phyloP scores from a whole-genome alignment of 2,329 filamentous ascomycete species.

The Fusarium denticulatum region DNA sequence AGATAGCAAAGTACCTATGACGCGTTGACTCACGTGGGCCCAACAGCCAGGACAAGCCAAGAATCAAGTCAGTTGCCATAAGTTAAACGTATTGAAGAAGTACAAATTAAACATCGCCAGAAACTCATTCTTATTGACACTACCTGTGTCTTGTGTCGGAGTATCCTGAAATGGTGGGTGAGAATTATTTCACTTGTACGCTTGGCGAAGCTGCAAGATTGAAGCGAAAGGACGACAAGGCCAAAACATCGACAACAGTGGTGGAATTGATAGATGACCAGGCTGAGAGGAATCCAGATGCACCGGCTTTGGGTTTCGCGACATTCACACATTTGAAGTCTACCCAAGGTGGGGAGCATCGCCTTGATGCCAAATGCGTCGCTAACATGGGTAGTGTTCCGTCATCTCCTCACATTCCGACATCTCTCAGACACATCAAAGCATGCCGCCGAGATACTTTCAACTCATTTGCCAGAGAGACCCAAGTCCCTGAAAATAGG shows the following conservation, averaged over 20 bases:
- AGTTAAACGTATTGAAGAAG: too few species aligned
- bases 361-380: rapidly evolving
- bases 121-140: too few species aligned
- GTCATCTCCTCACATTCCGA: constrained; percentile 42
- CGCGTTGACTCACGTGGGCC: not conserved
- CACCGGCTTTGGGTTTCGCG: constrained; percentile 62
- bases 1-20: not conserved
- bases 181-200: constrained; percentile 70
- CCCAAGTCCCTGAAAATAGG: constrained; percentile 43
- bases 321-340: constrained; percentile 22
- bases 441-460: constrained; percentile 46
- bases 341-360: not conserved
- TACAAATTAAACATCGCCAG: too few species aligned
- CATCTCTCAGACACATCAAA: constrained; percentile 46
- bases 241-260: constrained; percentile 55
- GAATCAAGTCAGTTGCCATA: not conserved
- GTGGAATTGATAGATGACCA: constrained; percentile 61
- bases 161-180: not conserved
- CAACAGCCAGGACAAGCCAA: not conserved
- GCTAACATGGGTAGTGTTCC: not conserved
- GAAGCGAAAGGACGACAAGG: constrained; percentile 34
- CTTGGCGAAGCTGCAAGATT: constrained; percentile 62
- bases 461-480: not conserved
- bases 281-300: constrained; percentile 49
- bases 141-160: rapidly evolving